Conservation (phyloP, 257 asterid species). For the Solanum gracilifrons region DNA sequence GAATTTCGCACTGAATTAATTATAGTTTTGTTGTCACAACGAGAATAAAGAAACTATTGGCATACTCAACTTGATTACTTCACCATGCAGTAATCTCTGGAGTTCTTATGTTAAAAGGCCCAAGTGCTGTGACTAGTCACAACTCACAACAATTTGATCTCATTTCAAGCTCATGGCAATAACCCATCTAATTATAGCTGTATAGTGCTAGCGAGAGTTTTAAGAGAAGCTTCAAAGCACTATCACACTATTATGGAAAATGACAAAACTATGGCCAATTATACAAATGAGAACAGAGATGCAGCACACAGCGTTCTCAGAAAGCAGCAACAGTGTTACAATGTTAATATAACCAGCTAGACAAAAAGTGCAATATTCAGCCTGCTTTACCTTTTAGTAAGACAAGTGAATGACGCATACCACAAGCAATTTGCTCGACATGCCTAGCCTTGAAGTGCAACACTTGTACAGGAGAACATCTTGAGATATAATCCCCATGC, state of each 20-base stretch:
- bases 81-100: not conserved
- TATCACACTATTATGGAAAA: not conserved
- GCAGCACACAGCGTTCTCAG: not conserved
- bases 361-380: not conserved
- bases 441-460: constrained; percentile 32
- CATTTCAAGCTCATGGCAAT: not conserved
- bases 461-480: constrained; percentile 38
- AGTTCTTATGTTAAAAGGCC: not conserved
- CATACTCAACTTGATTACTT: not conserved
- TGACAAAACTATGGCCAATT: not conserved
- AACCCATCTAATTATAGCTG: not conserved
- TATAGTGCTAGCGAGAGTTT: not conserved
- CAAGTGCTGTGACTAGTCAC: not conserved
- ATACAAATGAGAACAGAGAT: not conserved
- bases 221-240: not conserved
- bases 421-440: constrained; percentile 72
- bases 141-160: not conserved
- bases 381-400: constrained; percentile 51
- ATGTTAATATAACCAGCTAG: not conserved
- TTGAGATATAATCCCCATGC: constrained; percentile 51
- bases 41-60: not conserved
- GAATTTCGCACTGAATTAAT: not conserved
- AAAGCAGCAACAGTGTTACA: not conserved
- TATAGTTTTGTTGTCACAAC: not conserved
- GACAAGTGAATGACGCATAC: constrained; percentile 85